phyloP scores from a whole-genome alignment of 2,329 filamentous ascomycete species.

The Fusarium staphyleae region DNA sequence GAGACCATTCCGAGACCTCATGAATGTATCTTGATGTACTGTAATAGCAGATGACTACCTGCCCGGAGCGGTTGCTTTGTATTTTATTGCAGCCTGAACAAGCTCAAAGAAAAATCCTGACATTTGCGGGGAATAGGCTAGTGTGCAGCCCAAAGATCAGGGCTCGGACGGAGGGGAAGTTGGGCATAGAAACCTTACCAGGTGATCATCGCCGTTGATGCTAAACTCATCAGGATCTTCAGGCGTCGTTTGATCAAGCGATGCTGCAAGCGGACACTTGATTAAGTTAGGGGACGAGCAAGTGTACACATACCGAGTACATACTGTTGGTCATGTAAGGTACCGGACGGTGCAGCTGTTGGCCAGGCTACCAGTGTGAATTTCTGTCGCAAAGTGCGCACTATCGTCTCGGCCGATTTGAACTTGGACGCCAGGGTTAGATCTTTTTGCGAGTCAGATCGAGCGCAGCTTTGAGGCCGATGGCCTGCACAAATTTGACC shows the following conservation, averaged over 20 bases:
- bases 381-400: conserved; percentile 19
- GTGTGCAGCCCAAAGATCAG: conserved; percentile 12
- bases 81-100: too few species aligned
- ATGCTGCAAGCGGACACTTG: conserved; percentile 22
- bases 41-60: too few species aligned
- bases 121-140: conserved; percentile 21
- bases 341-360: too few species aligned
- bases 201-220: conserved; percentile 9
- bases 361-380: too few species aligned
- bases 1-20: too few species aligned
- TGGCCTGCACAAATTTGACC: conserved; percentile 19
- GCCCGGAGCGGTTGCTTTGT: too few species aligned
- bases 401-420: conserved; percentile 36
- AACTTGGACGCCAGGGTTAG: conserved; percentile 23
- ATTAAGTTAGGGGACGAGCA: conserved; percentile 1
- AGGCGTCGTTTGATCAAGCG: too few species aligned
- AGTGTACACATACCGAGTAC: too few species aligned
- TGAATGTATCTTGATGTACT: too few species aligned
- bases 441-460: conserved; percentile 38
- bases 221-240: too few species aligned
- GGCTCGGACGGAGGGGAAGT: conserved; percentile 29
- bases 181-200: conserved; percentile 39
- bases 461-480: conserved; percentile 39
- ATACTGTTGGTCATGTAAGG: too few species aligned
- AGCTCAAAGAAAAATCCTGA: background rate